A percentile compares a stretch with the other conserved stretches of the same genome.
Evolutionary conservation across 1,284 basidiomycete species (phyloP).

Genomic region (Apiotrichum mycotoxinovorans): DNA sequence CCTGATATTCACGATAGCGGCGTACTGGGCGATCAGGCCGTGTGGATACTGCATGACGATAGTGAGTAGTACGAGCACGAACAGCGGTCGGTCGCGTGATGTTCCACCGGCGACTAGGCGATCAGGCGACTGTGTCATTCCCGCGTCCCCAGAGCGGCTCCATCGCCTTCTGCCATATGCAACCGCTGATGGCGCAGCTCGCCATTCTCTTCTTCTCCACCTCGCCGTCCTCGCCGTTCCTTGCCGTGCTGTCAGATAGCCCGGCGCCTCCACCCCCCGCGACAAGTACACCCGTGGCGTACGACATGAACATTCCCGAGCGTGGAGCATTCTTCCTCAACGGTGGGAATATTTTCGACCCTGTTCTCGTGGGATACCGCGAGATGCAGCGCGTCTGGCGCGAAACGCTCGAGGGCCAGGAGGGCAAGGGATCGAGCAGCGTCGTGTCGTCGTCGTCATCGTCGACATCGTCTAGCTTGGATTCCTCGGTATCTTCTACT

Average conservation of each 20-base stretch:
- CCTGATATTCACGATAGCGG: constrained; percentile 20
- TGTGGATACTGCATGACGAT: constrained; percentile 38
- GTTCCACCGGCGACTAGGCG: too few relatives aligned
- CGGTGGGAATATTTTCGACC: constrained; percentile 34
- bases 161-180: too few relatives aligned
- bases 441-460: neutral
- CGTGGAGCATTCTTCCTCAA: constrained; percentile 33
- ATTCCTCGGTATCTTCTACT: neutral
- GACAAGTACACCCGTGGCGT: constrained; percentile 6
- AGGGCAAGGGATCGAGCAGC: neutral
- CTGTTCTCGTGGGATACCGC: constrained; percentile 31
- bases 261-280: constrained; percentile 1
- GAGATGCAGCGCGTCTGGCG: constrained; percentile 20
- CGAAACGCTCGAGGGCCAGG: constrained; percentile 2
- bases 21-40: constrained; percentile 31
- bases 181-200: constrained; percentile 21
- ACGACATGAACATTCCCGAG: constrained; percentile 21
- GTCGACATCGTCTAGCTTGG: neutral
- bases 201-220: constrained; percentile 38
- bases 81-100: too few relatives aligned
- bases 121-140: too few relatives aligned
- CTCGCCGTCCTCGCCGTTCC: constrained; percentile 41
- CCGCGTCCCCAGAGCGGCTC: too few relatives aligned
- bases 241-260: constrained; percentile 12
- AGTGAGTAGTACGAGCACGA: too few relatives aligned